Evolutionary conservation across 2,329 filamentous ascomycete species (phyloP).

Genomic region (Furcasterigmium sp.): DNA sequence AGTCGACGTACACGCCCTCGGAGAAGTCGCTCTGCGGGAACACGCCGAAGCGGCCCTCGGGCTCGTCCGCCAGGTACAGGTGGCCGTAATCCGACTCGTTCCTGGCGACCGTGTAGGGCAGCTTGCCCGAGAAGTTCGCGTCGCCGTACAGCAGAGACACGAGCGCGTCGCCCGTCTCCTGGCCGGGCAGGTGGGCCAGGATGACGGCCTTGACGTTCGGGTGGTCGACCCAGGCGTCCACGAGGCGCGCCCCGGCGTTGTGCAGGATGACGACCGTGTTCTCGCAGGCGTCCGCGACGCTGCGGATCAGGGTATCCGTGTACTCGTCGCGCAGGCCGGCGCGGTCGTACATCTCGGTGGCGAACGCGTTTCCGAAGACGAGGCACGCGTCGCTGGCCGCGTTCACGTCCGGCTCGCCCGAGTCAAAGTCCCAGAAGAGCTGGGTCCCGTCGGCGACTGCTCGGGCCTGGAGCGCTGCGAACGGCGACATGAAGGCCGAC

Average conservation of each 20-base stretch:
- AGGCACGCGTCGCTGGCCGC: slow-evolving; percentile 58
- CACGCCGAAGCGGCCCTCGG: slow-evolving; percentile 42
- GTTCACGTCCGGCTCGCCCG: slow-evolving; percentile 41
- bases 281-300: slow-evolving; percentile 52
- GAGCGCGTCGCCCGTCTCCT: slow-evolving; percentile 53
- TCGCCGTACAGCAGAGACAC: slow-evolving; percentile 54
- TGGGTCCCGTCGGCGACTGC: slow-evolving; percentile 50
- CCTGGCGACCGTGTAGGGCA: slow-evolving; percentile 57
- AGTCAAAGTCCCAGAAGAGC: slow-evolving; percentile 54
- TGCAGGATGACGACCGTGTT: slow-evolving; percentile 63
- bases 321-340: slow-evolving; percentile 60
- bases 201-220: slow-evolving; percentile 60
- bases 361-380: slow-evolving; percentile 62
- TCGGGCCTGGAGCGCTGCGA: slow-evolving; percentile 46
- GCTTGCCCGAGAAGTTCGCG: slow-evolving; percentile 48
- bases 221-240: slow-evolving; percentile 58
- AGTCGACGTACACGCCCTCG: slow-evolving; percentile 48
- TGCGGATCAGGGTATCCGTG: slow-evolving; percentile 50
- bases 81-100: slow-evolving; percentile 50
- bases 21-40: slow-evolving; percentile 47
- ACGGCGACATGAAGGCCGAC: slow-evolving; percentile 34
- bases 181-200: slow-evolving; percentile 59
- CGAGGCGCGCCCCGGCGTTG: slow-evolving; percentile 52
- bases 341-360: slow-evolving; percentile 66
- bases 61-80: slow-evolving; percentile 30